Evolutionary conservation across 2,329 filamentous ascomycete genomes (phyloP), one percentile per base, ranked within the genome.

Genomic region (Aspergillus sp.): DNA sequence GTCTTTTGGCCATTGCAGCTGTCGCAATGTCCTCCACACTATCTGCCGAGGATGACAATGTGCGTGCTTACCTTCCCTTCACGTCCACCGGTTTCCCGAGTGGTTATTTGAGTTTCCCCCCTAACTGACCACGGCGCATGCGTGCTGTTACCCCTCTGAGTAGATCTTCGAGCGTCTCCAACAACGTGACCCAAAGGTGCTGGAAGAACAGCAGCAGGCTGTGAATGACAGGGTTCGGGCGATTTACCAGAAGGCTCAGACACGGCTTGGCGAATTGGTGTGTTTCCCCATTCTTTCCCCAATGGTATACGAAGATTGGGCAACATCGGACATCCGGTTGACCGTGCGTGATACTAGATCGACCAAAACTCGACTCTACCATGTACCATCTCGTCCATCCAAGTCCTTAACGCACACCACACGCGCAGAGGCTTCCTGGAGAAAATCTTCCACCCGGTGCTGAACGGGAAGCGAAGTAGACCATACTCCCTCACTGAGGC

Each of bases 361-460:
- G 79, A 82, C 55, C 80, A 86, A 68, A 94, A 97, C 66, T 84
- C 85, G 55, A 87, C 87, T 39, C 80, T 93, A 48, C 91, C 93
- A 36, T 87, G 93, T 58, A 88, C 88, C 9, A 84, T 98, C 64
- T 87, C 87, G 57, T 86, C 88, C 40, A 80, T 98, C 62, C 82
- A 86, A 57, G 76, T 98, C 50, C 80, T 94, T 51, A 86, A 89
- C 62, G 88, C 88, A 40, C 78, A 79, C 50, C 83, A 93, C 63
- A 95, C 91, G n/a, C 81, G 93, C 53, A 79, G 80, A 57, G 76
- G 78, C 52, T 96, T 98, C 67, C 81, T 98, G 46, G 80, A 94
- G 64, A 81, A 82, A 33, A 75, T 96, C 48, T 82, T 97, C 67
- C 73, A 82, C 47, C 89, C 91, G 5, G 69, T 96, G 6, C 73